A percentile compares a stretch with the other conserved stretches of the same genome.
Conservation (phyloP, 345 rosid genomes). For the Leavenworthia alabamica region DNA sequence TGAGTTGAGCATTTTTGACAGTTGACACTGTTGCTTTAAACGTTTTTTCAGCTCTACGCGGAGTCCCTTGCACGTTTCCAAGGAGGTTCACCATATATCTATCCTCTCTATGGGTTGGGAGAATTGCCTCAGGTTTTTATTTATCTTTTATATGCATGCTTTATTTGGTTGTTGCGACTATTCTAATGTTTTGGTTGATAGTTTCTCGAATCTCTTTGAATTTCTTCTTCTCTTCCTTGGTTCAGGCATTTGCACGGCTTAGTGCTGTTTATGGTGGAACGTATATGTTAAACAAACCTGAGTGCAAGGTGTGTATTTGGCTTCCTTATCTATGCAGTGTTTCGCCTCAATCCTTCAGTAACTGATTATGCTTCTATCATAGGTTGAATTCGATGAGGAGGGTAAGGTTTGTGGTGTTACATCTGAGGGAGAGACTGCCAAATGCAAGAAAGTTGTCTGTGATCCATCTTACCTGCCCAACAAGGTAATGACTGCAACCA, state of each 20-base stretch:
- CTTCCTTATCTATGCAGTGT: not conserved
- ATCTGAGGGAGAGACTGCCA: constrained; percentile 99
- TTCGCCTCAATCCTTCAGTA: too few species aligned
- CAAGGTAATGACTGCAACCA: constrained; percentile 50
- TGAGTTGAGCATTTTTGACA: not conserved
- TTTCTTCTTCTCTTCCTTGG: constrained; percentile 2
- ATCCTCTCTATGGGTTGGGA: constrained; percentile 93
- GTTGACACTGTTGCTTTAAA: constrained; percentile 11
- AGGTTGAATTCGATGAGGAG: constrained; percentile 88
- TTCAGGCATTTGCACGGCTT: constrained; percentile 93
- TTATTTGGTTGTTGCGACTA: not conserved
- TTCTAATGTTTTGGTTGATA: not conserved
- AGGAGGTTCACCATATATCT: constrained; percentile 96
- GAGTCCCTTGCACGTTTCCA: constrained; percentile 96
- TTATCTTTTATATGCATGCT: not conserved
- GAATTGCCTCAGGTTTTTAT: constrained; percentile 86
- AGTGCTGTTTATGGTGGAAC: constrained; percentile 99
- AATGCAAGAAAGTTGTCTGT: constrained; percentile 91
- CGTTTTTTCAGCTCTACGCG: constrained; percentile 58
- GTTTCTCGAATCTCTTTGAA: constrained; percentile 35
- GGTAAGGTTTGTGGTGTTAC: constrained; percentile 87
- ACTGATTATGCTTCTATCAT: constrained; percentile 24
- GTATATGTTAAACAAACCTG: constrained; percentile 92
- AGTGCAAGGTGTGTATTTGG: constrained; percentile 61
- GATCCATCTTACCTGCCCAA: constrained; percentile 84